Evolutionary conservation across 169 alveolate species (phyloP).

Genomic region (Besnoitia besnoiti): DNA sequence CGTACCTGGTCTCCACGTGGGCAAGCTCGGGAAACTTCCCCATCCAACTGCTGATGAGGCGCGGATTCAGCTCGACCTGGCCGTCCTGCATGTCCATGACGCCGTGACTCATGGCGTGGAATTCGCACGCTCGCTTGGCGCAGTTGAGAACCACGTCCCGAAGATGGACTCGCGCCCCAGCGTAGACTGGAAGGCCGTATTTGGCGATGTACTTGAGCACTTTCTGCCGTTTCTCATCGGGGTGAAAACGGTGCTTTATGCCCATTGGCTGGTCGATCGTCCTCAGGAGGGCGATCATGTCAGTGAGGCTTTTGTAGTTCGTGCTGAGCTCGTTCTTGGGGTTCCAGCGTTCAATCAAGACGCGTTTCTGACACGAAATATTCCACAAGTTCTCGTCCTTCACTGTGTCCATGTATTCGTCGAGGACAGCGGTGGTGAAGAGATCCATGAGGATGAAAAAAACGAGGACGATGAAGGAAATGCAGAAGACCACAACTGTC

Average conservation of each 20-base stretch:
- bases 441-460: conserved; percentile 62
- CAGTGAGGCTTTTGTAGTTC: conserved; percentile 40
- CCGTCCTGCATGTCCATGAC: conserved; percentile 40
- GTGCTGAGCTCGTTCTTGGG: conserved; percentile 25
- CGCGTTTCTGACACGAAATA: conserved; percentile 58
- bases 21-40: conserved; percentile 42
- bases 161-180: conserved; percentile 48
- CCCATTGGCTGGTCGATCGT: conserved; percentile 56
- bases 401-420: conserved; percentile 64
- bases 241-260: conserved; percentile 33
- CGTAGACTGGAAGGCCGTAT: conserved; percentile 56
- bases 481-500: conserved; percentile 25
- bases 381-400: conserved; percentile 60
- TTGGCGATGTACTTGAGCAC: conserved; percentile 47
- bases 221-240: neutral
- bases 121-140: conserved; percentile 66
- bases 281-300: conserved; percentile 45
- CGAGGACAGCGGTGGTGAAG: conserved; percentile 61
- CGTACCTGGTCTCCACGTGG: neutral
- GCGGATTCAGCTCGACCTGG: conserved; percentile 62
- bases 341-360: conserved; percentile 54
- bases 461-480: conserved; percentile 50
- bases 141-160: conserved; percentile 58
- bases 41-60: conserved; percentile 56
- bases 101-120: conserved; percentile 60